Evolutionary conservation across 306 rosid genomes (phyloP).

Genomic region (Canavalia ensiformis): DNA sequence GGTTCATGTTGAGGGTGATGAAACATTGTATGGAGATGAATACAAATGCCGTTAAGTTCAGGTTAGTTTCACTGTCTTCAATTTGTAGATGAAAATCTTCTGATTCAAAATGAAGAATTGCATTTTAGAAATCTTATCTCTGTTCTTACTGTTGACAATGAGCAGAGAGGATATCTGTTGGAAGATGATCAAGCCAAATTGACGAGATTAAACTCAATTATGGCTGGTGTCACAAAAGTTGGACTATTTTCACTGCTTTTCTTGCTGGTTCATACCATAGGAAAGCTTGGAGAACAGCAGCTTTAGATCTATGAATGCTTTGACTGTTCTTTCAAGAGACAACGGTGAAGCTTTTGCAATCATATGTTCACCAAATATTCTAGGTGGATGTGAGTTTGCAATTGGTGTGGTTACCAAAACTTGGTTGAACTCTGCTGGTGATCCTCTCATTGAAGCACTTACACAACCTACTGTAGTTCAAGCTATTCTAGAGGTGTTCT

Average conservation of each 20-base stretch:
- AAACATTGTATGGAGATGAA: slow-evolving; percentile 48
- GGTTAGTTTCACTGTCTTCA: slow-evolving; percentile 55
- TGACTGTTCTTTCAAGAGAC: slow-evolving; percentile 54
- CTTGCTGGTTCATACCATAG: slow-evolving; percentile 60
- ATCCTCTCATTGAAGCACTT: slow-evolving; percentile 61
- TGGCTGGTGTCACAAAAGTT: slow-evolving; percentile 54
- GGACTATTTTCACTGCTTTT: slow-evolving; percentile 60
- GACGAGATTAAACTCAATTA: slow-evolving; percentile 46
- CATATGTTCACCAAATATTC: slow-evolving; percentile 62
- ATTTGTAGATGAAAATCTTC: slow-evolving; percentile 2
- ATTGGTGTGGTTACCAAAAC: slow-evolving; percentile 63
- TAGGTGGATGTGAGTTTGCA: slow-evolving; percentile 65
- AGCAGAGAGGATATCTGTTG: slow-evolving; percentile 42
- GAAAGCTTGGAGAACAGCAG: slow-evolving; percentile 53
- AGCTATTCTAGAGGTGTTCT: slow-evolving; percentile 76
- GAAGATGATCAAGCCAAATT: slow-evolving; percentile 54
- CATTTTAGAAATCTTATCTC: slow-evolving; percentile 40
- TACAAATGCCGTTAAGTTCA: slow-evolving; percentile 49
- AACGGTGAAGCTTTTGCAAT: slow-evolving; percentile 56
- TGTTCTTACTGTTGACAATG: slow-evolving; percentile 53
- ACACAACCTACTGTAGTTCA: slow-evolving; percentile 60
- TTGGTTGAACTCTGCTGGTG: slow-evolving; percentile 69
- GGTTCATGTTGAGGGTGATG: slow-evolving; percentile 40
- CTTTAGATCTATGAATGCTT: slow-evolving; percentile 44
- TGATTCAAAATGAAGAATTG: background rate